These are phyloP conservation scores for Coemansia sp. DNA, from an alignment of 371 early-diverging fungal genomes.

Conservation along the genomic window DNA sequence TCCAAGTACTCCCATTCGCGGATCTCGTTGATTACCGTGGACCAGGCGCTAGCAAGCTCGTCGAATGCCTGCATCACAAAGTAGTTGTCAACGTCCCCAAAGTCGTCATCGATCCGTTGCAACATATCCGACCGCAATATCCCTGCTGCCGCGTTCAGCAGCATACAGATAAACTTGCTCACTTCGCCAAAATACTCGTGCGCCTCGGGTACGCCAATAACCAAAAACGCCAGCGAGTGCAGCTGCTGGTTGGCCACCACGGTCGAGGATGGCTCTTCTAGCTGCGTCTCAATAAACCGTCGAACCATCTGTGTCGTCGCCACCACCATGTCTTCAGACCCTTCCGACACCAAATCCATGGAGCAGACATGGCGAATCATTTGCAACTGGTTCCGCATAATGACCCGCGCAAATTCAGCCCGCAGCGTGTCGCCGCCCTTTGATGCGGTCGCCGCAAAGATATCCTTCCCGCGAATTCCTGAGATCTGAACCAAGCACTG, in stretches of 20 bases:
- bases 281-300: conserved; percentile 46
- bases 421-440: conserved; percentile 31
- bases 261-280: conserved; percentile 30
- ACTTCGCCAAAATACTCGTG: conserved; percentile 45
- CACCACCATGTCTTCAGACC: conserved; percentile 43
- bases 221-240: conserved; percentile 38
- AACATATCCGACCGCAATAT: conserved; percentile 27
- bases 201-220: conserved; percentile 35
- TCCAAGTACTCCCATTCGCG: conserved; percentile 33
- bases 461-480: conserved; percentile 39
- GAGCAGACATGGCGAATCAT: conserved; percentile 45
- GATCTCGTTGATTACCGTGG: conserved; percentile 31
- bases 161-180: conserved; percentile 41
- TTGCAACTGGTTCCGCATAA: conserved; percentile 42
- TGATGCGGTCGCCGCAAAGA: conserved; percentile 19
- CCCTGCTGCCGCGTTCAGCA: conserved; percentile 32
- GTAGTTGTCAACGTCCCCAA: conserved; percentile 48
- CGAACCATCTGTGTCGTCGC: conserved; percentile 49
- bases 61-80: conserved; percentile 51
- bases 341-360: conserved; percentile 33
- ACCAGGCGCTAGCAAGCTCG: conserved; percentile 48
- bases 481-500: conserved; percentile 46
- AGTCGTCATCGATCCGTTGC: conserved; percentile 39
- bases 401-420: conserved; percentile 28
- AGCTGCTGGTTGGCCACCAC: conserved; percentile 18